Evolutionary conservation across 164 flowering plant species (phyloP).

Genomic region (Houttuynia cordata): DNA sequence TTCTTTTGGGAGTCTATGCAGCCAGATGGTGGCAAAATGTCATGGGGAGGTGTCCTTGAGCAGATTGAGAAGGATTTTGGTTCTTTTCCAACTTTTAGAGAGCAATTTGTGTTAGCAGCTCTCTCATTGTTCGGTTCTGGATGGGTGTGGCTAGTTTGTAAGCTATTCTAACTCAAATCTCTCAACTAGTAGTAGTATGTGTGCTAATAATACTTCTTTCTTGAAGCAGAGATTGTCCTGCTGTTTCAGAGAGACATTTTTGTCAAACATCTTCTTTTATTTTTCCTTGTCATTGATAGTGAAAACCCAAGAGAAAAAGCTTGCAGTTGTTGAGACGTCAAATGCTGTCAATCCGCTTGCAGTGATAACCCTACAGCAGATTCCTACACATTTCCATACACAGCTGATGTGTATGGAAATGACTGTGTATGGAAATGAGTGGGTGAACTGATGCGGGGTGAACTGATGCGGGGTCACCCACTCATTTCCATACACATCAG

Average conservation of each 20-base stretch:
- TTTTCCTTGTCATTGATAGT: constrained; percentile 29
- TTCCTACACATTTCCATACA: too few relatives aligned
- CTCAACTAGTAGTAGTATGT: background rate
- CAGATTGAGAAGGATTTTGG: constrained; percentile 94
- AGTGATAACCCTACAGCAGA: too few relatives aligned
- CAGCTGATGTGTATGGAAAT: too few relatives aligned
- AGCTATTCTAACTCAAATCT: constrained; percentile 13
- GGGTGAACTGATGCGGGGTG: too few relatives aligned
- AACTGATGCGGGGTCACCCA: too few relatives aligned
- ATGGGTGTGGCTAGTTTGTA: constrained; percentile 97
- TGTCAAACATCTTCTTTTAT: background rate
- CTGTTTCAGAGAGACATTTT: too few relatives aligned
- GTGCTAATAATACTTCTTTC: background rate
- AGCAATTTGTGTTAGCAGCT: constrained; percentile 57
- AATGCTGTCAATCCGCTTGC: constrained; percentile 83
- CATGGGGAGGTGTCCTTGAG: constrained; percentile 56
- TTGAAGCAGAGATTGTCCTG: background rate
- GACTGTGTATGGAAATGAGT: too few relatives aligned
- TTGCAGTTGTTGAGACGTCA: constrained; percentile 62
- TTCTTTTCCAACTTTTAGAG: constrained; percentile 64
- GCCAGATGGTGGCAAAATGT: constrained; percentile 80
- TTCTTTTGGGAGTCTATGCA: constrained; percentile 99
- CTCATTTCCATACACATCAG: too few relatives aligned
- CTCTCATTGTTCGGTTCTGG: constrained; percentile 76
- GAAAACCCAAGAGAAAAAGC: constrained; percentile 61